A percentile compares a stretch with the other conserved stretches of the same genome.
Evolutionary conservation across 2,329 filamentous ascomycete species (phyloP).

Genomic region (Fonsecaea multimorphosa): DNA sequence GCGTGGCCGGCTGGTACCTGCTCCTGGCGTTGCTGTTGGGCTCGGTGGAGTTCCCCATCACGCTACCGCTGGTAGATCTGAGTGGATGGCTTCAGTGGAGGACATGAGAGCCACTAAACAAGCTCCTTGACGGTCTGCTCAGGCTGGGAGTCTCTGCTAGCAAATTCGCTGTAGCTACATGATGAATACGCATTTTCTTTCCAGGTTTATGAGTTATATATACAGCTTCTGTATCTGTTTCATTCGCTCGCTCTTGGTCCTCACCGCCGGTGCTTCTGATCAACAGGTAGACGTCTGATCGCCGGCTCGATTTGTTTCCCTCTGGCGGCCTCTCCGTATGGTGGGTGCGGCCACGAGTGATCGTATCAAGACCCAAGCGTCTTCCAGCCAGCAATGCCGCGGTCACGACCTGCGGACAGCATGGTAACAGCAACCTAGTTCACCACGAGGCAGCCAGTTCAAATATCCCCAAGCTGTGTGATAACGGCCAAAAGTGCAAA

Average conservation of each 20-base stretch:
- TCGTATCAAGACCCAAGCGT: not conserved
- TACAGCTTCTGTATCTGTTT: not conserved
- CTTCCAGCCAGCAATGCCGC: not conserved
- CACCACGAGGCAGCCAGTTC: not conserved
- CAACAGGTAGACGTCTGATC: not conserved
- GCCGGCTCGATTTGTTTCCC: not conserved
- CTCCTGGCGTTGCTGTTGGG: conserved; percentile 60
- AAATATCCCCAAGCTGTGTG: conserved; percentile 27
- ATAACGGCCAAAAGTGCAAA: conserved; percentile 28
- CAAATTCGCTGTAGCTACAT: not conserved
- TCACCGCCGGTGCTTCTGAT: not conserved
- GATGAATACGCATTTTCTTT: not conserved
- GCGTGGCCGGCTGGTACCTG: conserved; percentile 60
- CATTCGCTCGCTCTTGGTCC: not conserved
- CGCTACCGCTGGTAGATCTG: conserved; percentile 63
- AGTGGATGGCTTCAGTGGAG: conserved; percentile 40
- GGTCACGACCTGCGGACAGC: not conserved
- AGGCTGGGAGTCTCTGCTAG: not conserved
- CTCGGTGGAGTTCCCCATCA: conserved; percentile 61
- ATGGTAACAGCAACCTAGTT: not conserved
- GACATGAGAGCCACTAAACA: not conserved
- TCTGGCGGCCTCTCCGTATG: not conserved
- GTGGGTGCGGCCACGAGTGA: not conserved
- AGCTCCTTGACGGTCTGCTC: not conserved
- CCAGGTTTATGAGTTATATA: not conserved